Percentiles rank a stretch among this genome's conserved stretches.
Conservation (phyloP, 768 basidiomycete species). For the Kwoniella shandongensis region DNA sequence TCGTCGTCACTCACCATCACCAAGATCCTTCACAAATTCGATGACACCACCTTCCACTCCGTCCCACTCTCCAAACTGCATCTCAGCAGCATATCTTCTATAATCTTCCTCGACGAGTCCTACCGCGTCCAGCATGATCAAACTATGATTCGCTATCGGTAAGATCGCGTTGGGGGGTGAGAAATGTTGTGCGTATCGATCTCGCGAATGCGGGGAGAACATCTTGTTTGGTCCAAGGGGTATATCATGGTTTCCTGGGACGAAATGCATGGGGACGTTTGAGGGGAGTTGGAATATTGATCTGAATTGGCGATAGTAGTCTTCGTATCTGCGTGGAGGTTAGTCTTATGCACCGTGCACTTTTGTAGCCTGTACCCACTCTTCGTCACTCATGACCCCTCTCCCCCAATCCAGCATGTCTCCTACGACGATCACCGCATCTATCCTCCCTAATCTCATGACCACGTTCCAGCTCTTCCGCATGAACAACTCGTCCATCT, state of each 20-base stretch:
- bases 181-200: constrained; percentile 72
- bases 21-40: constrained; percentile 52
- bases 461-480: constrained; percentile 79
- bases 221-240: constrained; percentile 59
- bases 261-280: constrained; percentile 64
- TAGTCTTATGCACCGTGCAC: neutral
- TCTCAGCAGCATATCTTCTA: constrained; percentile 51
- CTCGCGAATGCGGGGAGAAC: constrained; percentile 59
- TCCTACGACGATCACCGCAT: constrained; percentile 78
- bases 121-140: constrained; percentile 50
- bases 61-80: constrained; percentile 56
- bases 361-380: constrained; percentile 64
- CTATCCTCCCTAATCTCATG: constrained; percentile 61
- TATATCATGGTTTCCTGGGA: constrained; percentile 90
- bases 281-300: constrained; percentile 64
- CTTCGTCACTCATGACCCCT: constrained; percentile 62
- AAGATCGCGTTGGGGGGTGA: constrained; percentile 65
- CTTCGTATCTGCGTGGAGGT: constrained; percentile 64
- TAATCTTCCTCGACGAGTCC: constrained; percentile 53
- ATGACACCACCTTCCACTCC: constrained; percentile 53
- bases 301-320: constrained; percentile 67
- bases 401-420: constrained; percentile 91
- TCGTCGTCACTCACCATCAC: constrained; percentile 46
- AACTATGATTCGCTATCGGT: constrained; percentile 60
- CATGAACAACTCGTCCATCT: constrained; percentile 76